Evolutionary conservation across 202 grass and related monocot genomes (phyloP).

Genomic region (Hordeum pubiflorum): DNA sequence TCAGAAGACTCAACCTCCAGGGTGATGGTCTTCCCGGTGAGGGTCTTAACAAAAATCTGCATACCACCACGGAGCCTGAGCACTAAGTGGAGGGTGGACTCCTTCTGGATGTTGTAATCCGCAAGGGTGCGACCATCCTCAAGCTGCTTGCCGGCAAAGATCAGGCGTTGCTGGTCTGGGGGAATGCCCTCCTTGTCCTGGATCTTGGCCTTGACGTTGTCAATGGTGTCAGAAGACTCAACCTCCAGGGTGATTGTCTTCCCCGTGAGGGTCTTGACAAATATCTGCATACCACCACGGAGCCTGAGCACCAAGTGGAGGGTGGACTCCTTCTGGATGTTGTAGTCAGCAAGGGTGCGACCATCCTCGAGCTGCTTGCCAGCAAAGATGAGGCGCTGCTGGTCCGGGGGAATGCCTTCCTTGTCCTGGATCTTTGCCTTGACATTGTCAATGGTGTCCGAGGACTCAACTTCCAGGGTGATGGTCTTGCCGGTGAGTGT

Average conservation of each 20-base stretch:
- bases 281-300: constrained; percentile 52
- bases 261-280: constrained; percentile 64
- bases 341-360: constrained; percentile 46
- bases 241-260: constrained; percentile 78
- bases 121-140: constrained; percentile 52
- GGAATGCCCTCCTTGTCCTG: constrained; percentile 83
- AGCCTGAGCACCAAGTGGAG: not conserved
- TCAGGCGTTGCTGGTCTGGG: constrained; percentile 70
- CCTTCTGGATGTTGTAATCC: constrained; percentile 56
- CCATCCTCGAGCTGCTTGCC: constrained; percentile 54
- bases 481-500: constrained; percentile 38
- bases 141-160: constrained; percentile 49
- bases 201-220: constrained; percentile 71
- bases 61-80: constrained; percentile 42
- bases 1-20: constrained; percentile 31
- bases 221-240: constrained; percentile 45
- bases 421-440: constrained; percentile 79
- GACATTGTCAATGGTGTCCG: constrained; percentile 43
- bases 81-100: constrained; percentile 49
- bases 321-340: constrained; percentile 64
- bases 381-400: constrained; percentile 51
- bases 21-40: constrained; percentile 39
- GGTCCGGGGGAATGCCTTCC: constrained; percentile 63
- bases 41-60: constrained; percentile 45
- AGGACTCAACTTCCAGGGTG: constrained; percentile 29